Evolutionary conservation across 2,329 filamentous ascomycete genomes (phyloP).

Genomic region (Fusarium caatingaense): DNA sequence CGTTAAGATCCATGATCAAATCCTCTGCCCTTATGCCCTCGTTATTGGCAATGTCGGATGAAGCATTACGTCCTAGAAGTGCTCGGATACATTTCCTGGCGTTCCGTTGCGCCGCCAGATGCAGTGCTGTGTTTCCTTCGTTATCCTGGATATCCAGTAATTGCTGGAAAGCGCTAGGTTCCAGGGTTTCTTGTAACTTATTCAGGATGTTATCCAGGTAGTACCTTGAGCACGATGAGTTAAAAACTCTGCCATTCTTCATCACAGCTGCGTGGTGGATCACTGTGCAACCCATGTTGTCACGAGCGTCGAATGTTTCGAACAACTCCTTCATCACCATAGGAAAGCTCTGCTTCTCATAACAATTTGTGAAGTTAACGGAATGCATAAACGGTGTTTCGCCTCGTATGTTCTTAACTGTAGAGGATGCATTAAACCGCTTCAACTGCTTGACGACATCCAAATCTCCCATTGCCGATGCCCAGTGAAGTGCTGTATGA

Average conservation of each 20-base stretch:
- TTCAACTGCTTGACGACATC: conserved; percentile 91
- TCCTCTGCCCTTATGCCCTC: conserved; percentile 87
- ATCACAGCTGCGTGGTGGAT: conserved; percentile 95
- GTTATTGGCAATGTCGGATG: conserved; percentile 83
- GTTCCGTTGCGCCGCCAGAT: conserved; percentile 80
- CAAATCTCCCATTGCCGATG: conserved; percentile 95
- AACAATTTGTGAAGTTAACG: conserved; percentile 96
- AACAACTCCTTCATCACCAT: conserved; percentile 85
- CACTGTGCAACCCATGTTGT: conserved; percentile 85
- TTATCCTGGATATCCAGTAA: conserved; percentile 86
- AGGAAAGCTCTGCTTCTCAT: conserved; percentile 91
- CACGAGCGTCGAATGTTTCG: conserved; percentile 81
- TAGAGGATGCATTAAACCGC: conserved; percentile 79
- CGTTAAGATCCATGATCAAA: conserved; percentile 81
- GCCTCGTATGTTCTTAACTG: conserved; percentile 75
- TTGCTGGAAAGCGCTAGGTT: conserved; percentile 79
- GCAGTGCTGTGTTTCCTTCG: conserved; percentile 87
- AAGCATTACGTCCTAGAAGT: conserved; percentile 81
- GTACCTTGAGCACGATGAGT: conserved; percentile 89
- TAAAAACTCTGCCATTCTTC: conserved; percentile 82
- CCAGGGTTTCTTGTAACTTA: conserved; percentile 81
- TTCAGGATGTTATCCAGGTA: conserved; percentile 94
- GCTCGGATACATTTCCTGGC: conserved; percentile 90
- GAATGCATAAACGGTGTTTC: conserved; percentile 96
- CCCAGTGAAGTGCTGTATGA: conserved; percentile 96